phyloP scores from a whole-genome alignment of 805 yeast genomes.

The Kluyveromyces lactis region DNA sequence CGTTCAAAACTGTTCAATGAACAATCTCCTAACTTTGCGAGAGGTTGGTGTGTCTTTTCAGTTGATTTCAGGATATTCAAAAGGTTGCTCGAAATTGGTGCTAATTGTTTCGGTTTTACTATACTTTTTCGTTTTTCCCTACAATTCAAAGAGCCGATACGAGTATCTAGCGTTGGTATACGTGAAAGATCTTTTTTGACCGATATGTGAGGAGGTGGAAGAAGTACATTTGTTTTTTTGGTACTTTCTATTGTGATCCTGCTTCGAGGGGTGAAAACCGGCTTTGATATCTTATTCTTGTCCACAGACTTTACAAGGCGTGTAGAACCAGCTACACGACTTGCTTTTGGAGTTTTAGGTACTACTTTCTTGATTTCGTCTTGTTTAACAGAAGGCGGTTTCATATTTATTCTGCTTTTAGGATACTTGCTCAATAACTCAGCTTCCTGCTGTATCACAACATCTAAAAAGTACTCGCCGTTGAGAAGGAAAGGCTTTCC shows the following conservation, averaged over 20 bases:
- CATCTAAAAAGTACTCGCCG: conserved; percentile 21
- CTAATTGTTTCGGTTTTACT: background rate
- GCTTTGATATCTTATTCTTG: background rate
- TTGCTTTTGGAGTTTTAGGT: background rate
- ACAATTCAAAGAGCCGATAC: background rate
- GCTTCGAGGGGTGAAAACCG: background rate
- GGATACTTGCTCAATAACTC: conserved; percentile 27
- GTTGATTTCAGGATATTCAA: background rate
- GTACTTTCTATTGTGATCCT: background rate
- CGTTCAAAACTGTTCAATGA: background rate
- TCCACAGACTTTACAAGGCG: background rate
- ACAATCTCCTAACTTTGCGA: too few relatives aligned
- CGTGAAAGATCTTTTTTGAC: background rate
- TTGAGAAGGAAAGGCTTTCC: conserved; percentile 29
- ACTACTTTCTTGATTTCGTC: background rate
- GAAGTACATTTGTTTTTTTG: background rate
- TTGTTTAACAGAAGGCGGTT: background rate
- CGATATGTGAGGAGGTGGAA: background rate
- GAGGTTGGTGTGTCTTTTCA: background rate
- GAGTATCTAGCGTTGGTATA: background rate
- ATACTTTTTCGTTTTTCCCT: background rate
- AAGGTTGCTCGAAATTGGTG: background rate
- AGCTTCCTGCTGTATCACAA: conserved; percentile 25
- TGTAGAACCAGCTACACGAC: background rate
- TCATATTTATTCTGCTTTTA: conserved; percentile 21